Base-by-base conservation (phyloP, 352 stramenopile species). In the Phytophthora uliginosa region DNA sequence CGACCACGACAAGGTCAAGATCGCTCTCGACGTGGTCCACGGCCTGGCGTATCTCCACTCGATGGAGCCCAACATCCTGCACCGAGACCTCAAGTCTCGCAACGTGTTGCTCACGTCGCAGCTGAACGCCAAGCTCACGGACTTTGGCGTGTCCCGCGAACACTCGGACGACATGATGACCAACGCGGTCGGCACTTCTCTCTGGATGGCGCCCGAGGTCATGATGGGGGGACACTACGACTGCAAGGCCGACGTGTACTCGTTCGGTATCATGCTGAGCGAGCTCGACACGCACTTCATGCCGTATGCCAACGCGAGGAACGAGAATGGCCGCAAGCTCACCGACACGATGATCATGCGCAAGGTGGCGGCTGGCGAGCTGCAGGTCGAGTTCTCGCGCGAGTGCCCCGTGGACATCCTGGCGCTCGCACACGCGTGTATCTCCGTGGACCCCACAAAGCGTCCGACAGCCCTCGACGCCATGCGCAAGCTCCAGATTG, bases 41-140 rank as follows among this genome's bases (percentile, higher is more conserved):
- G 83, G 73, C 7, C 62, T 90, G 2, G 73, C 77, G 61, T 90
- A 90, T 54, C 56, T 90, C 7, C 83, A 90, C 63, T 87, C 83
- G 15, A 70, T 87, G 40, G 50, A 83, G 51, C 78, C 81, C 2
- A 66, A 67, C 13, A 76, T 84, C 31, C 52, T 87, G 10, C 89
- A 95, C 66, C 81, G 89, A 20, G 87, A 95, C 66, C 78, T 95
- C 62, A 95, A 95, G 74, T 94, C 85, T 33, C 86, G 87, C 47
- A 95, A 95, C 66, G 83, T 95, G 31, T 69, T 95, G 48, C 73
- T 95, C 2, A 81, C 52, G 24, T 79, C 66, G 5, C 60, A 86
- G 9, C 28, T 85, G 45, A 69, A 85, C 52, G 80, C 82, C 0
- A 90, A 90, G 47, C 73, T 92, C 28, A 90, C 82, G 31, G 84